Percentiles rank a stretch among this genome's conserved stretches.
phyloP scores from a whole-genome alignment of 73 alveolate genomes.

The Symbiodinium natans region DNA sequence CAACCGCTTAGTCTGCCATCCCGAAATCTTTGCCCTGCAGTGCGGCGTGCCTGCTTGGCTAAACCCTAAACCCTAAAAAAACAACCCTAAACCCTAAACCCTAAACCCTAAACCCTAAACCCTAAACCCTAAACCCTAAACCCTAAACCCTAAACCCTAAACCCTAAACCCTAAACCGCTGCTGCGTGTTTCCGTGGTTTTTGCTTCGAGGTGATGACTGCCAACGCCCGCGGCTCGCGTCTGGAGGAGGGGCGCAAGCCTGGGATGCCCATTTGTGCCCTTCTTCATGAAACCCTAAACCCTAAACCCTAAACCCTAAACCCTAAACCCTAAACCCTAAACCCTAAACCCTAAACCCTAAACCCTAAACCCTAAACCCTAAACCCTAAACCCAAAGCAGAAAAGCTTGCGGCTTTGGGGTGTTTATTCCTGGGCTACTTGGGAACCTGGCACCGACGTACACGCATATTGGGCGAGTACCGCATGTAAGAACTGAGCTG shows the following conservation, averaged over 20 bases:
- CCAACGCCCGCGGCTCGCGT: slow-evolving; percentile 50
- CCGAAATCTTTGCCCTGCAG: too few relatives aligned
- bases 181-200: too few relatives aligned
- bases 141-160: background rate
- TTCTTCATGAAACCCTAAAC: background rate
- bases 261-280: too few relatives aligned
- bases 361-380: background rate
- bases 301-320: background rate
- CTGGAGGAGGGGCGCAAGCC: background rate
- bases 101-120: background rate
- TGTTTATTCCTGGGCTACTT: too few relatives aligned
- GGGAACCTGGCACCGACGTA: too few relatives aligned
- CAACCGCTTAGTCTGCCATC: too few relatives aligned
- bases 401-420: too few relatives aligned
- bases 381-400: background rate
- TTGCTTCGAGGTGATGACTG: slow-evolving; percentile 35
- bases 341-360: background rate
- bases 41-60: too few relatives aligned
- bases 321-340: too few relatives aligned
- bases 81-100: background rate
- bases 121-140: background rate
- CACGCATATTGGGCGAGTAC: too few relatives aligned
- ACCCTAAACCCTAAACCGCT: background rate
- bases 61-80: too few relatives aligned
- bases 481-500: too few relatives aligned